phyloP scores from a whole-genome alignment of 2,329 filamentous ascomycete genomes.

The Neofusicoccum umdonicola region DNA sequence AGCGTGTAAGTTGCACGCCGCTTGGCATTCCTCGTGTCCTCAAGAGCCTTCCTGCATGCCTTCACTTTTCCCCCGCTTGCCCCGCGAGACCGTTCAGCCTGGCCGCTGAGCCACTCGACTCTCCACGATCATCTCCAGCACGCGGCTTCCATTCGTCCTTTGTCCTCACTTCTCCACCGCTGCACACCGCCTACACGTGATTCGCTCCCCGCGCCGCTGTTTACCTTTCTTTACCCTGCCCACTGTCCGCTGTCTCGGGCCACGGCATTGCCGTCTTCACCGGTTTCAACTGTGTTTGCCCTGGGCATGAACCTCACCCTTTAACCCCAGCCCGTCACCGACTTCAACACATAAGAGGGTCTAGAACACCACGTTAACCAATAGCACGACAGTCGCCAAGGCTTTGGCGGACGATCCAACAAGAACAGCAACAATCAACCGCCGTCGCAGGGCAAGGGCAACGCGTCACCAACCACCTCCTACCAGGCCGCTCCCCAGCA shows the following conservation, averaged over 20 bases:
- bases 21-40: constrained; percentile 17
- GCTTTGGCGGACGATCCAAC: constrained; percentile 43
- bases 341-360: constrained; percentile 17
- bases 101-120: neutral
- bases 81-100: neutral
- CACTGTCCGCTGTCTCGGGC: neutral
- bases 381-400: constrained; percentile 36
- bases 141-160: constrained; percentile 12
- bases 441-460: constrained; percentile 25
- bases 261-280: neutral
- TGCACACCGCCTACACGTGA: constrained; percentile 16
- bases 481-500: constrained; percentile 27
- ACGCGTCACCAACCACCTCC: constrained; percentile 13
- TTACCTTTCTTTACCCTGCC: neutral
- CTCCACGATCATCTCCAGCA: constrained; percentile 7
- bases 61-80: neutral
- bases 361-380: constrained; percentile 26
- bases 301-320: neutral
- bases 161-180: constrained; percentile 7
- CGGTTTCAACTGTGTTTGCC: neutral
- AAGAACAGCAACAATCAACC: constrained; percentile 39
- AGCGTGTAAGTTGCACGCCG: constrained; percentile 37
- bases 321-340: neutral
- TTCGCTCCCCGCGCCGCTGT: neutral
- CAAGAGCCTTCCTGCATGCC: neutral